phyloP scores from a whole-genome alignment of 2,329 filamentous ascomycete genomes.

The Penicillium sp. region DNA sequence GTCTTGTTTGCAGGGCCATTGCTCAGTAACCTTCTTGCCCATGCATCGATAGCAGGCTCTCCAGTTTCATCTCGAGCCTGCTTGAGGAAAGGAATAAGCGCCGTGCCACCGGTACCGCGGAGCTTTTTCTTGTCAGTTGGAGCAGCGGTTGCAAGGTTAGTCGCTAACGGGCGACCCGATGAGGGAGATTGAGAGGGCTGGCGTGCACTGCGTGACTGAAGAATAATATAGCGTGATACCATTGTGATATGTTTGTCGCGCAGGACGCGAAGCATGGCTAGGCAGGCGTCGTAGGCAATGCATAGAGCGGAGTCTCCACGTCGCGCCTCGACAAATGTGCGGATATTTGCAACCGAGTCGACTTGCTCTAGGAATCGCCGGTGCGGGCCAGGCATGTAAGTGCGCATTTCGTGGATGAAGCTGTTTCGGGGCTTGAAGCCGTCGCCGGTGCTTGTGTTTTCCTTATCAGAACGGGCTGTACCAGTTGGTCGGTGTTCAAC shows the following conservation, averaged over 20 bases:
- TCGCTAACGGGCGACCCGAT: slow-evolving; percentile 40
- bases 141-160: slow-evolving; percentile 58
- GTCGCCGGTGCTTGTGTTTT: slow-evolving; percentile 34
- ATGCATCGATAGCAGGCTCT: slow-evolving; percentile 76
- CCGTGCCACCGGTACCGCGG: slow-evolving; percentile 88
- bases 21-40: slow-evolving; percentile 59
- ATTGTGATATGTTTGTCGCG: slow-evolving; percentile 96
- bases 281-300: slow-evolving; percentile 85
- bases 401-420: slow-evolving; percentile 95
- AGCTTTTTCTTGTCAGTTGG: slow-evolving; percentile 58
- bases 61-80: slow-evolving; percentile 95
- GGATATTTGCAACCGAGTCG: slow-evolving; percentile 77
- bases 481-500: slow-evolving; percentile 90
- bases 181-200: slow-evolving; percentile 59
- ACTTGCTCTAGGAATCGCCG: slow-evolving; percentile 85
- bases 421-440: slow-evolving; percentile 64
- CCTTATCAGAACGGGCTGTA: slow-evolving; percentile 50
- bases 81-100: slow-evolving; percentile 92
- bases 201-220: slow-evolving; percentile 75
- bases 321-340: slow-evolving; percentile 70
- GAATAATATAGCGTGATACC: slow-evolving; percentile 91
- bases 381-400: slow-evolving; percentile 94
- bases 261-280: slow-evolving; percentile 74
- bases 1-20: slow-evolving; percentile 46
- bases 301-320: slow-evolving; percentile 63